phyloP scores from a whole-genome alignment of 2,329 filamentous ascomycete species.

The Trichoderma sp. region DNA sequence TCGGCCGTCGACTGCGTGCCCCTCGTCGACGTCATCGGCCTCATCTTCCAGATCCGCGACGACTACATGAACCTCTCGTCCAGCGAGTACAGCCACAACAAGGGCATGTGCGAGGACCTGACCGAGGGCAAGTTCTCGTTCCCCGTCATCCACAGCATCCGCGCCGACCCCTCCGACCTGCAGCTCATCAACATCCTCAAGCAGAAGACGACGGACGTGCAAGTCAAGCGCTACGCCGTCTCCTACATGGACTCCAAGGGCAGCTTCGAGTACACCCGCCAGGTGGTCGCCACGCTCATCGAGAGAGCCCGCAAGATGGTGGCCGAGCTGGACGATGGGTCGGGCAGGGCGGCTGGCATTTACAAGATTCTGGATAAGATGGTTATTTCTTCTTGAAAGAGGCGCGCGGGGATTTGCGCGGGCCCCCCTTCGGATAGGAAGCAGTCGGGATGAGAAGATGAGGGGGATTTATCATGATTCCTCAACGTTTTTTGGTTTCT shows the following conservation, averaged over 20 bases:
- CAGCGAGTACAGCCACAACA: constrained; percentile 79
- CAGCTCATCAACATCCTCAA: constrained; percentile 90
- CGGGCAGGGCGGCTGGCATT: constrained; percentile 59
- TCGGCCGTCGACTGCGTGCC: constrained; percentile 70
- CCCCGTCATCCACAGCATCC: constrained; percentile 91
- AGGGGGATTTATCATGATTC: background rate
- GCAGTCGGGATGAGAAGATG: too few species aligned
- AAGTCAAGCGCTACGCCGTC: constrained; percentile 90
- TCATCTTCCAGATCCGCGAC: constrained; percentile 88
- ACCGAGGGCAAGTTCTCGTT: constrained; percentile 98
- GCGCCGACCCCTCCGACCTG: constrained; percentile 70
- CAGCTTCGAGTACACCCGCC: constrained; percentile 82
- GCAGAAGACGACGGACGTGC: constrained; percentile 82
- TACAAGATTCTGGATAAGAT: constrained; percentile 71
- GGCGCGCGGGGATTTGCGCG: background rate
- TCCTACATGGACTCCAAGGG: constrained; percentile 87
- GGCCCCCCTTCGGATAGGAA: too few species aligned
- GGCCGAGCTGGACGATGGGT: constrained; percentile 64
- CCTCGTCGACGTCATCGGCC: constrained; percentile 80
- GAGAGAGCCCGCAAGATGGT: constrained; percentile 65
- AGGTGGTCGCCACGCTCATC: constrained; percentile 65
- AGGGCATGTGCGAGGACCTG: constrained; percentile 92
- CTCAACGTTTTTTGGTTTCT: background rate
- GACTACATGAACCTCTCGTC: constrained; percentile 88
- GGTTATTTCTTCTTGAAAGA: constrained; percentile 38